Conservation (phyloP, 495 filamentous ascomycete species). For the Hyaloscypha finlandica region DNA sequence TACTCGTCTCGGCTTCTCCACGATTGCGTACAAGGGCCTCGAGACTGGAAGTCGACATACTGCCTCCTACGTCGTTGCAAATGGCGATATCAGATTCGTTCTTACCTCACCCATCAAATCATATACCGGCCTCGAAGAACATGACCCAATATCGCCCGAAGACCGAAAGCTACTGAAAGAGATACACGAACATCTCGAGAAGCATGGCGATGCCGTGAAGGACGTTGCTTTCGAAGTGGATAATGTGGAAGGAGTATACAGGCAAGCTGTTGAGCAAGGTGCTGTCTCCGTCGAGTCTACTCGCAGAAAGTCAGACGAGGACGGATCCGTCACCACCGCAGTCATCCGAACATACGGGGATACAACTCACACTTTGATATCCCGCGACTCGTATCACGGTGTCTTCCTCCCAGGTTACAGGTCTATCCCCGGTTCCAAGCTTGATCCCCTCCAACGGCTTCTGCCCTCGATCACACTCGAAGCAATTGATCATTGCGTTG, state of each 20-base stretch:
- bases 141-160: slow-evolving; percentile 49
- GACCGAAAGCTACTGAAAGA: slow-evolving; percentile 63
- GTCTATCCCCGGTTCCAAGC: slow-evolving; percentile 33
- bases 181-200: slow-evolving; percentile 73
- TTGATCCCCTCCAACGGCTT: slow-evolving; percentile 48
- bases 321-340: slow-evolving; percentile 63
- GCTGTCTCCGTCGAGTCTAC: slow-evolving; percentile 66
- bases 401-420: slow-evolving; percentile 81
- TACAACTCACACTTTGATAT: slow-evolving; percentile 86
- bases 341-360: slow-evolving; percentile 87
- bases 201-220: slow-evolving; percentile 88
- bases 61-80: slow-evolving; percentile 79
- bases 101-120: slow-evolving; percentile 77
- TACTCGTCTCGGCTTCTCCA: slow-evolving; percentile 78
- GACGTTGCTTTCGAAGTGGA: slow-evolving; percentile 93
- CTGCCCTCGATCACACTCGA: slow-evolving; percentile 66
- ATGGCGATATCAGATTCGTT: slow-evolving; percentile 77
- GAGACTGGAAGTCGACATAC: slow-evolving; percentile 78
- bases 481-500: slow-evolving; percentile 89
- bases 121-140: slow-evolving; percentile 41
- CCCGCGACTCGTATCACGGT: slow-evolving; percentile 65
- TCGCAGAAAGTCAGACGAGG: slow-evolving; percentile 44
- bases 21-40: slow-evolving; percentile 79
- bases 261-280: slow-evolving; percentile 66
- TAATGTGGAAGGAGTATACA: slow-evolving; percentile 72